phyloP scores from a whole-genome alignment of 768 basidiomycete species.

The Suillus fuscotomentosus region DNA sequence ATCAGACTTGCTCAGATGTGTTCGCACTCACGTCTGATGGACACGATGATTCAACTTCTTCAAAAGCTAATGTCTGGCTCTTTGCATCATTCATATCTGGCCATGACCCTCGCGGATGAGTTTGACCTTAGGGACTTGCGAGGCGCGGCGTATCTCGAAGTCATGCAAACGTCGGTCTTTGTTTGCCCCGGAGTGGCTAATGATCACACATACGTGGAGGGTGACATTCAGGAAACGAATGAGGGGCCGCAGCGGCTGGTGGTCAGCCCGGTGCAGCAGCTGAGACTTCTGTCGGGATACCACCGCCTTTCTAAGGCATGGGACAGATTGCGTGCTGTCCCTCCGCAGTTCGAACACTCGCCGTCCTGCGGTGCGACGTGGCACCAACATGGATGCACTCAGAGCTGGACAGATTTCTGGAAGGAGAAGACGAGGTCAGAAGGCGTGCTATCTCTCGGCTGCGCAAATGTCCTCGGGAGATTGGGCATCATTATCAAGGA shows the following conservation, averaged over 20 bases:
- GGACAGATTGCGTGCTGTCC: constrained; percentile 58
- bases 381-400: constrained; percentile 71
- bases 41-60: constrained; percentile 58
- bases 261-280: constrained; percentile 56
- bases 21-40: constrained; percentile 56
- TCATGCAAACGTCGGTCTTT: constrained; percentile 60
- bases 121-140: constrained; percentile 57
- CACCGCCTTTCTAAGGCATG: constrained; percentile 65
- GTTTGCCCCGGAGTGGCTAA: constrained; percentile 15
- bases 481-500: constrained; percentile 62
- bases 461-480: constrained; percentile 68
- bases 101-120: constrained; percentile 73
- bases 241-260: constrained; percentile 47
- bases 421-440: constrained; percentile 70
- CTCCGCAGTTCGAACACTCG: constrained; percentile 65
- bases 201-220: constrained; percentile 22
- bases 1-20: constrained; percentile 69
- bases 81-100: constrained; percentile 66
- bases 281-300: constrained; percentile 68
- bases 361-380: constrained; percentile 63
- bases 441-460: constrained; percentile 52
- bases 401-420: constrained; percentile 79
- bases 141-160: constrained; percentile 68
- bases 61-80: constrained; percentile 61
- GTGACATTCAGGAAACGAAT: constrained; percentile 29